Evolutionary conservation across 495 filamentous ascomycete genomes (phyloP).

Genomic region (Physcia stellaris): DNA sequence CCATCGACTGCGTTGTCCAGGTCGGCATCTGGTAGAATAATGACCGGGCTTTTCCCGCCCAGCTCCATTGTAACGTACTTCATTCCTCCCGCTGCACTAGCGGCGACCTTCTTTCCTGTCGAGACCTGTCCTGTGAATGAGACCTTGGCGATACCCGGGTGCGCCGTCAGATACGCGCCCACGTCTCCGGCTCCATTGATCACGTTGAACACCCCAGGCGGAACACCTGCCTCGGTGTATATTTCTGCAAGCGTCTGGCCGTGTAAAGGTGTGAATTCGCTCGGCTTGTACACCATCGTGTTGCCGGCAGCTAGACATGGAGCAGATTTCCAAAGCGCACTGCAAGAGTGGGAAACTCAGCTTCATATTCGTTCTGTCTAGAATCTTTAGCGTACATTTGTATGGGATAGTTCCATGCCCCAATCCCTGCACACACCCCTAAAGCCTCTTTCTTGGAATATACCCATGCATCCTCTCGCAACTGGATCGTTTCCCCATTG

Average conservation of each 20-base stretch:
- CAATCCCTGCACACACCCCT: constrained; percentile 25
- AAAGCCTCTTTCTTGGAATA: constrained; percentile 22
- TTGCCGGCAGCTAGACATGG: constrained; percentile 44
- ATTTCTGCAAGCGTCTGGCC: neutral
- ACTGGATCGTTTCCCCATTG: constrained; percentile 7
- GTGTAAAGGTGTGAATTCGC: constrained; percentile 40
- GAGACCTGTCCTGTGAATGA: constrained; percentile 19
- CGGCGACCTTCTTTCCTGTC: constrained; percentile 17
- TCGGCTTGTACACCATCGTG: constrained; percentile 41
- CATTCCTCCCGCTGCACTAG: constrained; percentile 25
- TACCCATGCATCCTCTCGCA: constrained; percentile 9
- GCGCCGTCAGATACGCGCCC: constrained; percentile 35
- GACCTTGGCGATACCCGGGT: constrained; percentile 18
- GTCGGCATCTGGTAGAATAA: constrained; percentile 30
- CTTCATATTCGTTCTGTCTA: too few relatives aligned
- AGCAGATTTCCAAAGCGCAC: constrained; percentile 36
- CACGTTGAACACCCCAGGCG: constrained; percentile 40
- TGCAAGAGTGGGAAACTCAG: too few relatives aligned
- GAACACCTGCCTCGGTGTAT: constrained; percentile 31
- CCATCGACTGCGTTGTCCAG: constrained; percentile 24
- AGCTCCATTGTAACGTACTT: constrained; percentile 35
- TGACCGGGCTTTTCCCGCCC: constrained; percentile 30
- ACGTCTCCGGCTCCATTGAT: constrained; percentile 35
- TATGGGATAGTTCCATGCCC: constrained; percentile 25
- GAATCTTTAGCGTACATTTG: too few relatives aligned